These are phyloP conservation scores for Nemophila menziesii DNA, from an alignment of 257 asterid genomes.

Conservation along the genomic window DNA sequence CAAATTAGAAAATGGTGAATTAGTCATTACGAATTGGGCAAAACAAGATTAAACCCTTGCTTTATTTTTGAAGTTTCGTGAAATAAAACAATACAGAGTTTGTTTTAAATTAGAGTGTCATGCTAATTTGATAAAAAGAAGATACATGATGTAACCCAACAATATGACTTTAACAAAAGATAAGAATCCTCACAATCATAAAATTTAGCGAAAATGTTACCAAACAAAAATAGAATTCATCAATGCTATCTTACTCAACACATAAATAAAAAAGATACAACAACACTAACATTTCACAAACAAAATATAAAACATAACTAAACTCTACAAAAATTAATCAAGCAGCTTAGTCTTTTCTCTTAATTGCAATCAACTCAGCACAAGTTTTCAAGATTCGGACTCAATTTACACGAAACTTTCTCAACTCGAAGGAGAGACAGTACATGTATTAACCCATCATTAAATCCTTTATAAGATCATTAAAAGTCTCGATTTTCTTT, in stretches of 20 bases:
- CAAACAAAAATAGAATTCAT: no score
- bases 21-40: no score
- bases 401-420: slow-evolving; percentile 12
- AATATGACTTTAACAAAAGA: no score
- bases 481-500: slow-evolving; percentile 70
- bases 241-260: neutral
- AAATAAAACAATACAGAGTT: no score
- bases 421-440: slow-evolving; percentile 6
- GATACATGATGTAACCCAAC: no score
- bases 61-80: no score
- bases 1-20: no score
- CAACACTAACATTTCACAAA: no score
- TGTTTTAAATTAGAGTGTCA: no score
- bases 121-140: no score
- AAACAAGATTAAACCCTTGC: no score
- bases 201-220: neutral
- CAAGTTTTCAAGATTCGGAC: slow-evolving; percentile 7
- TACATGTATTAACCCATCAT: slow-evolving; percentile 66
- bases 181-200: neutral
- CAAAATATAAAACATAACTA: no score
- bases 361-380: neutral
- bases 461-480: slow-evolving; percentile 68
- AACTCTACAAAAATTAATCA: neutral
- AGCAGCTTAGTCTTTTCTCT: neutral
- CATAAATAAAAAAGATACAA: slow-evolving; percentile 2